Evolutionary conservation across 202 grass and related monocot species (phyloP), one percentile per base, ranked within the genome.

Genomic region (Setaria italica): DNA sequence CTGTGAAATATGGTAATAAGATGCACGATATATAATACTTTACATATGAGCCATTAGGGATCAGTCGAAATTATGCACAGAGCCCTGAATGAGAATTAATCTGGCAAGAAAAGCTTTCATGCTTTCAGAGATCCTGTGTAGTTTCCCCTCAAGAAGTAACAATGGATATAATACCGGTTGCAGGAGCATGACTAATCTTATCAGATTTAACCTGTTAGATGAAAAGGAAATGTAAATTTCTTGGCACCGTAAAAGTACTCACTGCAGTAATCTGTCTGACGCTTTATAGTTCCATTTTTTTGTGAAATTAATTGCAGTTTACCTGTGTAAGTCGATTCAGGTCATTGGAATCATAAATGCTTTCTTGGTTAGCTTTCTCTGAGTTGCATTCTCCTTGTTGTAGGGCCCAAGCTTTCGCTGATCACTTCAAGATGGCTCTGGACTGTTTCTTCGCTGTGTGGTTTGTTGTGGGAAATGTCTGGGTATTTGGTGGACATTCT

Each of bases 391-490:
- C 33, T 62, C 21, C 70, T 82, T 85, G 32, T 83, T 90, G 48
- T 74, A 99, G 97, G 92, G 79, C 86, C 45, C 89, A 92, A 85
- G 87, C 88, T 86, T 84, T 94, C 2, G 85, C 87, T 63, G 97
- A 97, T 72, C 89, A 97, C 87, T 96, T 99, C 80, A 96, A 95
- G 79, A 99, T 99, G 94, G 92, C 92, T 13, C 80, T 99, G 46
- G 94, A 99, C 81, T 97, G 88, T 83, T 99, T 99, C 77, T 97
- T 99, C 12, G 94, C 97, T 21, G 88, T 97, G 70, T 99, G 97
- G 97, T 99, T 99, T 80, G 94, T 99, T 81, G 94, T 94, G 47
- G 97, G 97, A 80, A 99, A 97, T 76, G 94, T 99, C 13, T 99
- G 97, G 97, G 76, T 99, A 54, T 99, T 97, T 83, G 94, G 92